Evolutionary conservation across 805 yeast genomes (phyloP).

Genomic region (Yarrowia phangngaensis): DNA sequence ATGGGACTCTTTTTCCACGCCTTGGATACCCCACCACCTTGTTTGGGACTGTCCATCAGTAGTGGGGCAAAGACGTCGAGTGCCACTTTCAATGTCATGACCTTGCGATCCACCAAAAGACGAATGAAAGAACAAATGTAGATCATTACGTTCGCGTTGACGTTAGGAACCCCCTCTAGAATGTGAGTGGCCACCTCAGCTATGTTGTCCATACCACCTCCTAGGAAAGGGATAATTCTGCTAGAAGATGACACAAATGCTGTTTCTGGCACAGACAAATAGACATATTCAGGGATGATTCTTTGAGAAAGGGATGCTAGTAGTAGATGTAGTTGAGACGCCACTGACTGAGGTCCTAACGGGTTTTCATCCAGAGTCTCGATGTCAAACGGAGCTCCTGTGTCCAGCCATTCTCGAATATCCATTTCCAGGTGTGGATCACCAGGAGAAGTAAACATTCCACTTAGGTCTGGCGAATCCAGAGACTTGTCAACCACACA

Average conservation of each 20-base stretch:
- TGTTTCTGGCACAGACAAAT: conserved; percentile 34
- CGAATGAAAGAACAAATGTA: conserved; percentile 43
- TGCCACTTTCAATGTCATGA: conserved; percentile 32
- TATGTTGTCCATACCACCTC: conserved; percentile 15
- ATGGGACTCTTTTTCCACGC: conserved; percentile 17
- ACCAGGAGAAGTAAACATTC: conserved; percentile 28
- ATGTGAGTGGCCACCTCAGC: conserved; percentile 38
- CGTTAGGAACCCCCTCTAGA: conserved; percentile 43
- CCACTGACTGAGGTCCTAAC: conserved; percentile 45
- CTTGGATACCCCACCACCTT: conserved; percentile 14
- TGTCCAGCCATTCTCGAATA: conserved; percentile 40
- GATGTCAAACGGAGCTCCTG: conserved; percentile 36
- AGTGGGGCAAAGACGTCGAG: conserved; percentile 38
- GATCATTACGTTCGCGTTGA: conserved; percentile 45
- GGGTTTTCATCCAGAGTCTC: conserved; percentile 36
- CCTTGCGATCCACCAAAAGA: conserved; percentile 35
- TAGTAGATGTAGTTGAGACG: conserved; percentile 35
- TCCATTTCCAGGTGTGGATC: conserved; percentile 34
- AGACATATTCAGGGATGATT: conserved; percentile 40
- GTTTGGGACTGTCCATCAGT: conserved; percentile 32
- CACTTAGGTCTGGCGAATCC: conserved; percentile 26
- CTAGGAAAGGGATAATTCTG: conserved; percentile 13
- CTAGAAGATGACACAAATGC: neutral
- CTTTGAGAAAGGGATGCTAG: conserved; percentile 44
- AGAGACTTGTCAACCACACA: conserved; percentile 28